Conservation (phyloP, 345 rosid species). For the Hibiscus syriacus region DNA sequence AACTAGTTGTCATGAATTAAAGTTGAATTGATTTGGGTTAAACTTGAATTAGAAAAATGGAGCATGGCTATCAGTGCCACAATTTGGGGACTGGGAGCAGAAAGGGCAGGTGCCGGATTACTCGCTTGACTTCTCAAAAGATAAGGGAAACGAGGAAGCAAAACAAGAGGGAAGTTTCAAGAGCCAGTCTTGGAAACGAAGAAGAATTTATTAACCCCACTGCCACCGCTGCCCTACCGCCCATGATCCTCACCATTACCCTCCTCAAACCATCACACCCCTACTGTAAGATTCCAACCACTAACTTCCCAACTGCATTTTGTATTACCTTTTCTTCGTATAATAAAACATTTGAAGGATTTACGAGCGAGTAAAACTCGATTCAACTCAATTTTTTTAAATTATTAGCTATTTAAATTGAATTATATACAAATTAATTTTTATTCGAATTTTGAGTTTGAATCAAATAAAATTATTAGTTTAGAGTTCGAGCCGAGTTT, state of each 20-base stretch:
- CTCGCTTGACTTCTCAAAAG: slow-evolving; percentile 81
- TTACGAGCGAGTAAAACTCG: too few relatives aligned
- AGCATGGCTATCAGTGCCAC: slow-evolving; percentile 95
- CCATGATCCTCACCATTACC: slow-evolving; percentile 23
- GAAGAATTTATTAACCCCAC: slow-evolving; percentile 70
- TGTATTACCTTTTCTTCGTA: too few relatives aligned
- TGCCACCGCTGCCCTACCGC: slow-evolving; percentile 28
- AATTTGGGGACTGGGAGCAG: slow-evolving; percentile 97
- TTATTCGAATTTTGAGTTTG: too few relatives aligned
- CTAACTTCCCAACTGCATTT: too few relatives aligned
- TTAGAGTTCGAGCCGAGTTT: too few relatives aligned
- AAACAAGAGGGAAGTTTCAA: slow-evolving; percentile 78
- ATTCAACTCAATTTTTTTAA: too few relatives aligned
- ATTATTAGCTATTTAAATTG: too few relatives aligned
- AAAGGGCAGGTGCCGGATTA: slow-evolving; percentile 88
- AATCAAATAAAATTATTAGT: too few relatives aligned
- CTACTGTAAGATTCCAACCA: slow-evolving; percentile 48
- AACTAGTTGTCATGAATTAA: too few relatives aligned
- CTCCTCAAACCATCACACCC: slow-evolving; percentile 38
- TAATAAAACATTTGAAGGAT: too few relatives aligned
- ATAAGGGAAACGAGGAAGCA: slow-evolving; percentile 92
- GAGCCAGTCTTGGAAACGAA: slow-evolving; percentile 98
- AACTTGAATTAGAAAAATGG: slow-evolving; percentile 38
- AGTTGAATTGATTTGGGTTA: neutral
- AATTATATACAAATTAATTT: too few relatives aligned